Conservation (phyloP, 208 protist genomes). For the Trypanosoma mega region DNA sequence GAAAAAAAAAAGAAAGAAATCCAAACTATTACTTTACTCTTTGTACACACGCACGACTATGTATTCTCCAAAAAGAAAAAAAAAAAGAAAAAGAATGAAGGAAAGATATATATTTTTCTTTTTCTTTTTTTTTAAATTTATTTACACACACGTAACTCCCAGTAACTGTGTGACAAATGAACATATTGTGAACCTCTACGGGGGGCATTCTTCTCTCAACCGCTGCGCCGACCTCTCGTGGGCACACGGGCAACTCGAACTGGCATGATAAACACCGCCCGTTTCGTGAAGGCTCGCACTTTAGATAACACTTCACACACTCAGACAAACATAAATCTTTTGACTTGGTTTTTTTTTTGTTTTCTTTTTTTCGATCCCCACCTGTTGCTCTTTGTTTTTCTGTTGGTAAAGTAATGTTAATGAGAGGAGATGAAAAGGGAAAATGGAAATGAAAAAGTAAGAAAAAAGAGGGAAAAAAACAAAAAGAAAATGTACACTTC, state of each 20-base stretch:
- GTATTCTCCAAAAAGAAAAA: no score
- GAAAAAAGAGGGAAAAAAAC: slow-evolving; percentile 13
- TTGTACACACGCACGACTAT: no score
- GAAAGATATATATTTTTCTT: not conserved
- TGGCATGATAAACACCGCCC: slow-evolving; percentile 20
- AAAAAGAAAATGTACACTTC: slow-evolving; percentile 17
- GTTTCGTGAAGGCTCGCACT: no score
- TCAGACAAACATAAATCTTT: no score
- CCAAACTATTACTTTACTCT: no score
- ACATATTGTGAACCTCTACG: slow-evolving; percentile 23
- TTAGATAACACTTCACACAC: no score
- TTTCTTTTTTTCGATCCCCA: no score
- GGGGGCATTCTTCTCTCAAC: slow-evolving; percentile 33
- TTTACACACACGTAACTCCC: not conserved
- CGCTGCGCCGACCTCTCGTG: slow-evolving; percentile 6
- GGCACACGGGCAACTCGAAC: slow-evolving; percentile 32
- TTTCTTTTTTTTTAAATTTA: not conserved
- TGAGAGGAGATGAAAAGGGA: no score
- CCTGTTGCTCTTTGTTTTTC: slow-evolving; percentile 1
- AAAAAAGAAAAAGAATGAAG: no score
- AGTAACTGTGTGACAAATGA: slow-evolving; percentile 10
- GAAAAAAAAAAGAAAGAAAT: no score
- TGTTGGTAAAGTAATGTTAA: not conserved
- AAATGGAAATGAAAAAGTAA: no score
- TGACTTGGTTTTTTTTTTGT: no score